These are phyloP conservation scores for Orbilia oligospora DNA, from an alignment of 2,329 filamentous ascomycete species.

Conservation along the genomic window DNA sequence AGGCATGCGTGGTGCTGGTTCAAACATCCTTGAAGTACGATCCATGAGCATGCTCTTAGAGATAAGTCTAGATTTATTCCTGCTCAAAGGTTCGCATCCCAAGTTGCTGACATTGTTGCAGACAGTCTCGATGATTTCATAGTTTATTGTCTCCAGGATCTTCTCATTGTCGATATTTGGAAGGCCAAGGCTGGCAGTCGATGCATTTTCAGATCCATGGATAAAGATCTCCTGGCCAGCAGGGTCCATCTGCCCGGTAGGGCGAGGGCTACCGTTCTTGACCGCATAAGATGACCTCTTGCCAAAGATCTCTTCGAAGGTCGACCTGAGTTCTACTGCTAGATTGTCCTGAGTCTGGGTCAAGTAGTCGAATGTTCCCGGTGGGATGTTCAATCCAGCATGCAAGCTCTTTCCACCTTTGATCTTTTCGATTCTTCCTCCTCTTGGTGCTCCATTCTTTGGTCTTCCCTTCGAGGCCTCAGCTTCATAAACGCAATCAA, in stretches of 20 bases:
- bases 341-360: conserved; percentile 52
- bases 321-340: conserved; percentile 46
- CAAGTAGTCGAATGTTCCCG: conserved; percentile 42
- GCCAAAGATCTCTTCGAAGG: conserved; percentile 59
- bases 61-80: conserved; percentile 54
- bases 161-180: conserved; percentile 59
- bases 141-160: conserved; percentile 59
- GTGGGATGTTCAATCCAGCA: conserved; percentile 41
- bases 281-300: conserved; percentile 49
- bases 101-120: conserved; percentile 59
- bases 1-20: conserved; percentile 47
- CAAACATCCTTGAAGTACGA: conserved; percentile 55
- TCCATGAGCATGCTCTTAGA: conserved; percentile 59
- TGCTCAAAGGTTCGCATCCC: conserved; percentile 55
- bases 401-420: conserved; percentile 47
- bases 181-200: conserved; percentile 49
- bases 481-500: conserved; percentile 61
- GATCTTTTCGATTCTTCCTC: conserved; percentile 46
- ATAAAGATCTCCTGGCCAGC: conserved; percentile 49
- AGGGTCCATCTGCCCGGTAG: conserved; percentile 42
- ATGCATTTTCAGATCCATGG: conserved; percentile 54
- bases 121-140: conserved; percentile 60
- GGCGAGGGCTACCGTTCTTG: conserved; percentile 52
- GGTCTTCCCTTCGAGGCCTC: conserved; percentile 62
- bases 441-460: conserved; percentile 55